Base-by-base conservation (phyloP, 345 rosid species). In the Excoecaria agallocha region DNA sequence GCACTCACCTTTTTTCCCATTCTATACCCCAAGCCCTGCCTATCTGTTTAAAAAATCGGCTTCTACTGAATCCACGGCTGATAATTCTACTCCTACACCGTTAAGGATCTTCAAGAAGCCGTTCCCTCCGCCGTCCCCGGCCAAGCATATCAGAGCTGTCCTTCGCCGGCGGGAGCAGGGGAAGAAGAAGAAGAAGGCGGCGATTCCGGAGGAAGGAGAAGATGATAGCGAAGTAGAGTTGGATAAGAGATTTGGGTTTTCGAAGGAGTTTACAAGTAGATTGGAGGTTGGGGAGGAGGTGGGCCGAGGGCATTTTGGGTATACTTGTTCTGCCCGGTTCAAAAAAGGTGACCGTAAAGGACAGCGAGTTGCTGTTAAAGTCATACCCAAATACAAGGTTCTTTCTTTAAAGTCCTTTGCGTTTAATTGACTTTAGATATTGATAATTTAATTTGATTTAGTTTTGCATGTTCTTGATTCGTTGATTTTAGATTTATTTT, bases 221-320 rank as follows among this genome's bases (percentile, higher is more conserved):
- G 79, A 80, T 43, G 92, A 85, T n/a, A 37, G 48, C 38, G 87
- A 82, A 16, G 84, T 79, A 50, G 93, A 87, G 69, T 70, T 96
- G 76, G 99, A 96, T 73, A 96, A 91, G 85, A 84, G 96, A 73
- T 96, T 96, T 56, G 98, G 98, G 55, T 96, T 90, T 63, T 91
- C 99, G 0, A 90, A 86, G 74, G 93, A 93, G 74, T 77, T 96
- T 64, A 81, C 71, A 43, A 89, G 87, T 72, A 85, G 72, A 74
- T 65, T 89, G 62, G 99, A 93, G 68, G 64, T 93, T 11, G 96
- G 94, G 39, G 91, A 88, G 43, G 99, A 93, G 78, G 93, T 93
- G 59, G 99, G 99, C 60, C 74, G 99, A 78, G 99, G 99, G 41
- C 99, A 96, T 88, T 93, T 90, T 81, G 99, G 99, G 68, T 93